phyloP scores from a whole-genome alignment of 768 basidiomycete genomes.

The Pisolithus albus region DNA sequence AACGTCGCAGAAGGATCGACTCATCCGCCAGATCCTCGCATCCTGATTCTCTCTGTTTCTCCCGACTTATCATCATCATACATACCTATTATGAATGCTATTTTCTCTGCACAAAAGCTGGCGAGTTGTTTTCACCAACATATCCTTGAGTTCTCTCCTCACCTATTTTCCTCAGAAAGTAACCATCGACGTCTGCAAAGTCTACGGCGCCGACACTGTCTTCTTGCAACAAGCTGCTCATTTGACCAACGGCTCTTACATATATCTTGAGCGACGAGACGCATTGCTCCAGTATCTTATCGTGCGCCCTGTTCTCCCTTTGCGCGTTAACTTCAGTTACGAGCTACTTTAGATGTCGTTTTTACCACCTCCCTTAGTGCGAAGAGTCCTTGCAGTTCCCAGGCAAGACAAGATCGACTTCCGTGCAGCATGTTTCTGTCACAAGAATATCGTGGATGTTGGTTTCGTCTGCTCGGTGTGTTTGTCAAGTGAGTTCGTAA shows the following conservation, averaged over 20 bases:
- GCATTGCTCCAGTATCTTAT: conserved; percentile 90
- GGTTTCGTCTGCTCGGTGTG: conserved; percentile 99
- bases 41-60: conserved; percentile 83
- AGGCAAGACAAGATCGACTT: conserved; percentile 96
- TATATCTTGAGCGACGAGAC: conserved; percentile 71
- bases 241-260: conserved; percentile 91
- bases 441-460: conserved; percentile 92
- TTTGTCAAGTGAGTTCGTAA: conserved; percentile 68
- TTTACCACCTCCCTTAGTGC: conserved; percentile 61
- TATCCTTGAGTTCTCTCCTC: not conserved
- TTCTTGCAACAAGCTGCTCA: conserved; percentile 98
- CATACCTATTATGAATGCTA: conserved; percentile 98
- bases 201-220: conserved; percentile 83
- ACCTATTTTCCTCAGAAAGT: conserved; percentile 59
- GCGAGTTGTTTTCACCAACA: conserved; percentile 38
- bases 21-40: conserved; percentile 44
- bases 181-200: conserved; percentile 92
- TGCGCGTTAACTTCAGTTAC: not conserved
- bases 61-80: conserved; percentile 86
- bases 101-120: conserved; percentile 97
- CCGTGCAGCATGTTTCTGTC: conserved; percentile 97
- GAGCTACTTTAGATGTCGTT: conserved; percentile 71
- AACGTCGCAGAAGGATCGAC: conserved; percentile 27
- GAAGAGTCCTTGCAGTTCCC: conserved; percentile 73
- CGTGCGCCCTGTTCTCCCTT: conserved; percentile 33